A percentile compares a stretch with the other conserved stretches of the same genome.
phyloP scores from a whole-genome alignment of 306 rosid genomes.

The Arachis stenosperma region DNA sequence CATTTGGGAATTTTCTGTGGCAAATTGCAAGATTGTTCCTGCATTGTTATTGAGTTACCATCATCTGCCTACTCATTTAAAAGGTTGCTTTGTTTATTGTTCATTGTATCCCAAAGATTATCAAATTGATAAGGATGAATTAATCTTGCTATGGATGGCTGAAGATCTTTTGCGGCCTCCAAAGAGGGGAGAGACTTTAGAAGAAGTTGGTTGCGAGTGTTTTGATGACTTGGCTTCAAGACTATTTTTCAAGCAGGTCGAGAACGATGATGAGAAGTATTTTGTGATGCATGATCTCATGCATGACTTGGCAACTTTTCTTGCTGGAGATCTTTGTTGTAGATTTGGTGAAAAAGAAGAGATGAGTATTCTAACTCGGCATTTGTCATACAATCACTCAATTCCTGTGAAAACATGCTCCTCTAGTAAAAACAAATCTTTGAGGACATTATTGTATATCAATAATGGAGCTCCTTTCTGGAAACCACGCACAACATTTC shows the following conservation, averaged over 20 bases:
- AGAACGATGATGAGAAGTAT: neutral
- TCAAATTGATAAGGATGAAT: constrained; percentile 15
- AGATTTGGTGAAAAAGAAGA: neutral
- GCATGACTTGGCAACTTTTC: neutral
- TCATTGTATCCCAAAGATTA: constrained; percentile 44
- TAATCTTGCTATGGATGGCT: constrained; percentile 34
- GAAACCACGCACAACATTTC: neutral
- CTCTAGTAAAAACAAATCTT: neutral
- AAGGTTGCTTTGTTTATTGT: too few relatives aligned
- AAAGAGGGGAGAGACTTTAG: neutral
- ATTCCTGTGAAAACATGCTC: neutral
- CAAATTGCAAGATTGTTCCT: too few relatives aligned
- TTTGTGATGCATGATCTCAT: constrained; percentile 31
- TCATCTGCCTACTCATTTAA: too few relatives aligned
- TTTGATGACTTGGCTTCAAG: constrained; percentile 6
- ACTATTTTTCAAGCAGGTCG: neutral
- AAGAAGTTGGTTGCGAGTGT: constrained; percentile 7
- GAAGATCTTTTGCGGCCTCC: constrained; percentile 25
- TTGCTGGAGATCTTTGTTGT: too few relatives aligned
- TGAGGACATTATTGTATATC: constrained; percentile 23
- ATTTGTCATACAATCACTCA: neutral
- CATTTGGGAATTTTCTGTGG: too few relatives aligned
- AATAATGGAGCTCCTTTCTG: neutral
- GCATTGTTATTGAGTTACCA: too few relatives aligned
- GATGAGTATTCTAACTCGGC: neutral